A percentile compares a stretch with the other conserved stretches of the same genome.
phyloP scores from a whole-genome alignment of 2,329 filamentous ascomycete genomes.

The Talaromyces sp. region DNA sequence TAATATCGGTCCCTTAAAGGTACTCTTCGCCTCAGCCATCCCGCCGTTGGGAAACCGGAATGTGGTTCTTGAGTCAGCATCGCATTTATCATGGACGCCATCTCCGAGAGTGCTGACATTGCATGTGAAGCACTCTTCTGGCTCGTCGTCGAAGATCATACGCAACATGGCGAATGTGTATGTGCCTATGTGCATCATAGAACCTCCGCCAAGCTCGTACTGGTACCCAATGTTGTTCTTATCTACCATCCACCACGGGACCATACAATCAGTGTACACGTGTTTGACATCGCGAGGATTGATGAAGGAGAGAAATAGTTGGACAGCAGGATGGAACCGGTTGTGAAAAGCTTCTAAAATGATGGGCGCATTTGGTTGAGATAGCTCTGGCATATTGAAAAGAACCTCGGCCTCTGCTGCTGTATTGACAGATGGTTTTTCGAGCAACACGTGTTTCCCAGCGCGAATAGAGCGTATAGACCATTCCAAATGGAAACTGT shows the following conservation, averaged over 20 bases:
- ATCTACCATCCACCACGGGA: constrained; percentile 25
- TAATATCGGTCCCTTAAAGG: constrained; percentile 17
- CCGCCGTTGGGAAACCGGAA: constrained; percentile 39
- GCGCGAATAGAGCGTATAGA: constrained; percentile 42
- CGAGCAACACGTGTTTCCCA: constrained; percentile 51
- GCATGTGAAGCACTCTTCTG: constrained; percentile 34
- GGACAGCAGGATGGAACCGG: constrained; percentile 45
- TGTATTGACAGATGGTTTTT: constrained; percentile 47
- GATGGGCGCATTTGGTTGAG: constrained; percentile 32
- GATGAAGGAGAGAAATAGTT: constrained; percentile 35
- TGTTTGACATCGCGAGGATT: constrained; percentile 33
- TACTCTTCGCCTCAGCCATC: constrained; percentile 26
- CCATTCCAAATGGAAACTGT: constrained; percentile 37
- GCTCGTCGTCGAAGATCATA: constrained; percentile 32
- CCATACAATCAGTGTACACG: constrained; percentile 23
- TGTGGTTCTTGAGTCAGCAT: constrained; percentile 29
- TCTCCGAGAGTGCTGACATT: constrained; percentile 19
- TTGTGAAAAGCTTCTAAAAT: constrained; percentile 49
- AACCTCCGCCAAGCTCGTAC: constrained; percentile 39
- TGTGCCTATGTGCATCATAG: constrained; percentile 26
- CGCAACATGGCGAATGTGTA: constrained; percentile 36
- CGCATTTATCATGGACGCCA: constrained; percentile 31
- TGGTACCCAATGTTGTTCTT: constrained; percentile 41
- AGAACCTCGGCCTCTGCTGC: constrained; percentile 38
- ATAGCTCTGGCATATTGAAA: constrained; percentile 29